phyloP scores from a whole-genome alignment of 768 basidiomycete species.

The Rhizopogon sp. region DNA sequence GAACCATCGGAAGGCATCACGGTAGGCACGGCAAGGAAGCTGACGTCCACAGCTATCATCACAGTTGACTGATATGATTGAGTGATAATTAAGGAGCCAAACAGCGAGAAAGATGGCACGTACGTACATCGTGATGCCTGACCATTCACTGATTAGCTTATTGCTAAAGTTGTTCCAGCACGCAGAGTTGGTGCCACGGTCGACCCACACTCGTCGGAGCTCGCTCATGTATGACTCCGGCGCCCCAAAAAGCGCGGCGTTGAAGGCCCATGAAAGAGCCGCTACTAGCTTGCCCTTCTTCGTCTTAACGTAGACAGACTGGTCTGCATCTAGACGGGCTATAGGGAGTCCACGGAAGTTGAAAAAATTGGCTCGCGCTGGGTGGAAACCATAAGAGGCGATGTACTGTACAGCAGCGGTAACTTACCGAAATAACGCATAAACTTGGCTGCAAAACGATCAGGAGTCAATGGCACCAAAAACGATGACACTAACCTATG shows the following conservation, averaged over 20 bases:
- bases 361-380: conserved; percentile 31
- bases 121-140: conserved; percentile 44
- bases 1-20: too few species aligned
- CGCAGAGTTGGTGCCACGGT: conserved; percentile 3
- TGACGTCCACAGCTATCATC: conserved; percentile 3
- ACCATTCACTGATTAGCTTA: conserved; percentile 5
- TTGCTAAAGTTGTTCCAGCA: conserved; percentile 6
- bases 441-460: conserved; percentile 28
- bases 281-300: conserved; percentile 2
- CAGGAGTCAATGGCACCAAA: not conserved
- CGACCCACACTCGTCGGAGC: conserved; percentile 7
- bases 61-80: not conserved
- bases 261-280: conserved; percentile 8
- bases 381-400: not conserved
- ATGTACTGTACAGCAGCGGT: not conserved
- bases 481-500: not conserved
- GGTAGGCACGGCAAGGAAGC: not conserved
- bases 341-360: conserved; percentile 43
- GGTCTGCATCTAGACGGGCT: conserved; percentile 40
- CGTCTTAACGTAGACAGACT: conserved; percentile 29
- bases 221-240: conserved; percentile 19
- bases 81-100: not conserved
- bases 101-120: conserved; percentile 8
- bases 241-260: conserved; percentile 20
- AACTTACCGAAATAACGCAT: conserved; percentile 40